Conservation (phyloP, 805 yeast genomes). For the Spathaspora gorwiae region DNA sequence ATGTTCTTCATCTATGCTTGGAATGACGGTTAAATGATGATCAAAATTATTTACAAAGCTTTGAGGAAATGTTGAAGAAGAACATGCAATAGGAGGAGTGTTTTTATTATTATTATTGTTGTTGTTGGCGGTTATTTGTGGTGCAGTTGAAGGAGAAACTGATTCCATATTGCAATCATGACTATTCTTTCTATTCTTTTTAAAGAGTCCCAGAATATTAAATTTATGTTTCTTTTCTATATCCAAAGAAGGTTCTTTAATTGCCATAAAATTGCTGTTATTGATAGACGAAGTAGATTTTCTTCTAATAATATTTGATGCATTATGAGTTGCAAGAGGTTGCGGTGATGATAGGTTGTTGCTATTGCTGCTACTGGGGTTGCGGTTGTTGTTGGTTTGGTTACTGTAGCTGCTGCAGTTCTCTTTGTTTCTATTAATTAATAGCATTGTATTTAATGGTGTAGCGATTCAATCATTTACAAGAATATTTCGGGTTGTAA, state of each 20-base stretch:
- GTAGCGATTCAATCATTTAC: not conserved
- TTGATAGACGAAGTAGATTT: not conserved
- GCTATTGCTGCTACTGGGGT: not conserved
- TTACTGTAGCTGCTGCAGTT: not conserved
- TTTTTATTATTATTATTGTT: not conserved
- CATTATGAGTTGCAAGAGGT: not conserved
- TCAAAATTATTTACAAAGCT: too few relatives aligned
- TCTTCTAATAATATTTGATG: not conserved
- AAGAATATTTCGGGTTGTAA: not conserved
- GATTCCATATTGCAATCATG: too few relatives aligned
- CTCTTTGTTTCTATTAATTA: conserved; percentile 2
- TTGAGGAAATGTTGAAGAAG: not conserved
- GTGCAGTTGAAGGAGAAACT: too few relatives aligned
- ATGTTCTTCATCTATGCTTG: too few relatives aligned
- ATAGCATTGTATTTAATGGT: conserved; percentile 1
- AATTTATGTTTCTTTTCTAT: conserved; percentile 6
- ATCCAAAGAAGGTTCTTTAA: not conserved
- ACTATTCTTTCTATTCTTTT: not conserved
- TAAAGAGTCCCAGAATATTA: conserved; percentile 5
- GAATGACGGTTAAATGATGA: too few relatives aligned
- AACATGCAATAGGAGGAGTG: not conserved
- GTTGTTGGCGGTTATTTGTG: not conserved
- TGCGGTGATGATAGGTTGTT: not conserved
- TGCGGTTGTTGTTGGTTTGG: not conserved
- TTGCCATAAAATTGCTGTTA: not conserved